phyloP scores from a whole-genome alignment of 495 filamentous ascomycete genomes.

The Parmelia sp. region DNA sequence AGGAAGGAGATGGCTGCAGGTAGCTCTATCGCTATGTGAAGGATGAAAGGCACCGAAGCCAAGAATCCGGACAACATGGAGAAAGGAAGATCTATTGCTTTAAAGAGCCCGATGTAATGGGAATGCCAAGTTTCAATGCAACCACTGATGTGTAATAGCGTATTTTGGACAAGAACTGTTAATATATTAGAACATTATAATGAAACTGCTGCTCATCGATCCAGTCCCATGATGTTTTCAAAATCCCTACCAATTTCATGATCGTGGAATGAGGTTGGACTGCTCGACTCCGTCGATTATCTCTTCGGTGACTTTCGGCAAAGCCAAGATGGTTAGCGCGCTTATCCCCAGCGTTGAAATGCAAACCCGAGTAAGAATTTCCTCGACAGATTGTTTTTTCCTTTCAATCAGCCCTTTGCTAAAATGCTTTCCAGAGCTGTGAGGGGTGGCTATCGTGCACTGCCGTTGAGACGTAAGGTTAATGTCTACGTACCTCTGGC shows the following conservation, averaged over 20 bases:
- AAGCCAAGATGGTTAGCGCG: constrained; percentile 4
- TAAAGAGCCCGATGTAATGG: not conserved
- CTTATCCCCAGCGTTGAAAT: constrained; percentile 1
- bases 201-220: not conserved
- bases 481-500: constrained; percentile 13
- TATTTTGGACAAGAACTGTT: not conserved
- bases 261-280: not conserved
- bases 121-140: not conserved
- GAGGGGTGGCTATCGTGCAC: constrained; percentile 19
- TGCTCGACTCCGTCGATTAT: not conserved
- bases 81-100: not conserved
- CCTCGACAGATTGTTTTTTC: not conserved
- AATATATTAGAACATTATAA: no score
- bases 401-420: constrained; percentile 1
- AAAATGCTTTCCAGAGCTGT: constrained; percentile 25
- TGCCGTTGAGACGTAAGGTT: constrained; percentile 16
- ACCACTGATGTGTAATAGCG: not conserved
- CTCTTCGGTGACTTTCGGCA: not conserved
- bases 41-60: constrained; percentile 24
- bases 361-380: not conserved
- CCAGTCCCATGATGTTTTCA: not conserved
- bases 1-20: constrained; percentile 33
- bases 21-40: constrained; percentile 33
- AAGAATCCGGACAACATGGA: not conserved
- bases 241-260: not conserved